These are phyloP conservation scores for Pseudogymnoascus sp. DNA, from an alignment of 2,329 filamentous ascomycete genomes.

Conservation along the genomic window DNA sequence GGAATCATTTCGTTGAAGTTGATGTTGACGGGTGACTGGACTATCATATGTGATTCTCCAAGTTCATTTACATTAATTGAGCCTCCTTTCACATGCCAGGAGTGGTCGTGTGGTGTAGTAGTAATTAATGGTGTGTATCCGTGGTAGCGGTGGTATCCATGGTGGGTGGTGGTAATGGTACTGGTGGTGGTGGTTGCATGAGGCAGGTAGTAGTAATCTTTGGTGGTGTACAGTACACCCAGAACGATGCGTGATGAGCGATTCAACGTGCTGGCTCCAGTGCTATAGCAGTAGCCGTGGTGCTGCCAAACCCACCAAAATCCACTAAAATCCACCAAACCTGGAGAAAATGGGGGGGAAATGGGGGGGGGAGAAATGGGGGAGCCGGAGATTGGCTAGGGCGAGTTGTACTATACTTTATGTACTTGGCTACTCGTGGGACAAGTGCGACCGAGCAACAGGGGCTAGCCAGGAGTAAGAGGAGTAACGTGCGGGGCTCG, in stretches of 20 bases:
- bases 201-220: background rate
- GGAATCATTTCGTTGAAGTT: background rate
- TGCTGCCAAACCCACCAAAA: background rate
- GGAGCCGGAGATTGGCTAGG: background rate
- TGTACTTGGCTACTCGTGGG: background rate
- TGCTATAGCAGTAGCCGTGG: background rate
- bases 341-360: background rate
- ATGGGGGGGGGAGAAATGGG: background rate
- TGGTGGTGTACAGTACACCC: background rate
- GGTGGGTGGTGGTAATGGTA: background rate
- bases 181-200: background rate
- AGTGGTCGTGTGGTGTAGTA: background rate
- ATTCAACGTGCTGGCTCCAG: background rate
- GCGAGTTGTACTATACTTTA: background rate
- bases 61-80: background rate
- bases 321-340: background rate
- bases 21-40: background rate
- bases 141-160: no score
- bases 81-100: conserved; percentile 4
- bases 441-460: background rate
- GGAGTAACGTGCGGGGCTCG: background rate
- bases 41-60: background rate
- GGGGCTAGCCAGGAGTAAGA: background rate
- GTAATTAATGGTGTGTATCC: background rate
- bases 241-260: background rate